Percentiles rank a stretch among this genome's conserved stretches.
phyloP scores from a whole-genome alignment of 345 rosid genomes.

The Salix suchowensis region DNA sequence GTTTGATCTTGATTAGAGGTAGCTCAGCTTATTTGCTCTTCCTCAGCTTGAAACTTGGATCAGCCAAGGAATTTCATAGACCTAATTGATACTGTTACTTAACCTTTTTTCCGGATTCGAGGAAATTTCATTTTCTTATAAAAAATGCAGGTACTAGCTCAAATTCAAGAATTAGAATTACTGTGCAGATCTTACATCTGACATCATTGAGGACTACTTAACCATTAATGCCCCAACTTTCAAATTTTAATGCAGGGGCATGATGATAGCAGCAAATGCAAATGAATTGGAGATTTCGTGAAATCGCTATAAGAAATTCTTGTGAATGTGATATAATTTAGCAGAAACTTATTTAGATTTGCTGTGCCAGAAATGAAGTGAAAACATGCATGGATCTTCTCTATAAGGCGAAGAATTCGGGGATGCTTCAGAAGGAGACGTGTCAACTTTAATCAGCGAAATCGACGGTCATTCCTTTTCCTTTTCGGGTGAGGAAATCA shows the following conservation, averaged over 20 bases:
- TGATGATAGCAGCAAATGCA: neutral
- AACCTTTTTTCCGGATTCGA: too few relatives aligned
- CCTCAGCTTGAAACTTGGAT: neutral
- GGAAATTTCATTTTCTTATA: too few relatives aligned
- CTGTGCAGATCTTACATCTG: too few relatives aligned
- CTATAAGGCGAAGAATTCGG: neutral
- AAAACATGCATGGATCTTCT: too few relatives aligned
- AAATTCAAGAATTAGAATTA: too few relatives aligned
- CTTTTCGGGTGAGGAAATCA: neutral
- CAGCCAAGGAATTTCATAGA: neutral
- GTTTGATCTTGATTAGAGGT: neutral
- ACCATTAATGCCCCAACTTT: neutral
- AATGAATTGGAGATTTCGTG: too few relatives aligned
- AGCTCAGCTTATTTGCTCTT: neutral
- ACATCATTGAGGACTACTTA: too few relatives aligned
- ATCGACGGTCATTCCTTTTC: neutral
- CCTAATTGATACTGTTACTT: neutral
- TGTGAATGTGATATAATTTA: too few relatives aligned
- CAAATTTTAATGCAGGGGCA: neutral
- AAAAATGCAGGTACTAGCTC: fast-evolving
- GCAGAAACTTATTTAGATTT: too few relatives aligned
- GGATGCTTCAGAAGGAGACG: neutral
- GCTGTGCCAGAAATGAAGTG: too few relatives aligned
- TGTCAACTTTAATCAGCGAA: neutral
- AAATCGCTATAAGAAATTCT: too few relatives aligned